Percentiles rank a stretch among this genome's conserved stretches.
These are phyloP conservation scores for Triticum urartu DNA, from an alignment of 176 grass and related monocot species.

Conservation along the genomic window DNA sequence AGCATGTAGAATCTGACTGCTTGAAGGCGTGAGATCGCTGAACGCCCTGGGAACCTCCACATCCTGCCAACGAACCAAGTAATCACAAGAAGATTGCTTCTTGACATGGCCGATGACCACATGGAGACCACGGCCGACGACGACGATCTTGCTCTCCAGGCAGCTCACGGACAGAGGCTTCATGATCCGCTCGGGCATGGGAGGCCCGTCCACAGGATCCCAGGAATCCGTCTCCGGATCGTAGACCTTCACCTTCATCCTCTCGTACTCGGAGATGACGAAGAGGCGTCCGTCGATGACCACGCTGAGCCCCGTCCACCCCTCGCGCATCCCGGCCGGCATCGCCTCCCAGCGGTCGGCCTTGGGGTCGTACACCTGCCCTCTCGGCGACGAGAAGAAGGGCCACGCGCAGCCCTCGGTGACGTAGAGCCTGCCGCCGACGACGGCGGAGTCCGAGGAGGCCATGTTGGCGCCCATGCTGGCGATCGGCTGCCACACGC, in stretches of 20 bases:
- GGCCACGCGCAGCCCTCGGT: slow-evolving; percentile 90
- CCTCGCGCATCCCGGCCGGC: slow-evolving; percentile 86
- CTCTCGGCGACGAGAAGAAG: slow-evolving; percentile 81
- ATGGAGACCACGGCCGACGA: slow-evolving; percentile 71
- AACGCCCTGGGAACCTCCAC: slow-evolving; percentile 60
- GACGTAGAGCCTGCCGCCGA: slow-evolving; percentile 60
- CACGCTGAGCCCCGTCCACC: slow-evolving; percentile 71
- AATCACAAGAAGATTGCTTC: slow-evolving; percentile 36
- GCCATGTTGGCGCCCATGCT: slow-evolving; percentile 86
- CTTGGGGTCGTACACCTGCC: slow-evolving; percentile 74
- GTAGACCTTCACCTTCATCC: slow-evolving; percentile 84
- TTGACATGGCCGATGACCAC: slow-evolving; percentile 65
- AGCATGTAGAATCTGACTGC: slow-evolving; percentile 79
- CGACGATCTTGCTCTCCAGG: slow-evolving; percentile 54
- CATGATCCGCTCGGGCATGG: slow-evolving; percentile 63
- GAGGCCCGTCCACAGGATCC: slow-evolving; percentile 59
- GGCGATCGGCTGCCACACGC: slow-evolving; percentile 54
- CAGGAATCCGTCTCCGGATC: slow-evolving; percentile 62
- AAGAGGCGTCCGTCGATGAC: slow-evolving; percentile 57
- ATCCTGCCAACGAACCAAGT: slow-evolving; percentile 68
- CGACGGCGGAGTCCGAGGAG: slow-evolving; percentile 72
- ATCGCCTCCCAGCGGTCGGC: slow-evolving; percentile 62
- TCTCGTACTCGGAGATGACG: slow-evolving; percentile 82
- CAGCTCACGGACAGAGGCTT: slow-evolving; percentile 78
- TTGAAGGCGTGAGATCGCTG: slow-evolving; percentile 72